phyloP scores from a whole-genome alignment of 768 basidiomycete genomes.

The Lactarius psammicola region DNA sequence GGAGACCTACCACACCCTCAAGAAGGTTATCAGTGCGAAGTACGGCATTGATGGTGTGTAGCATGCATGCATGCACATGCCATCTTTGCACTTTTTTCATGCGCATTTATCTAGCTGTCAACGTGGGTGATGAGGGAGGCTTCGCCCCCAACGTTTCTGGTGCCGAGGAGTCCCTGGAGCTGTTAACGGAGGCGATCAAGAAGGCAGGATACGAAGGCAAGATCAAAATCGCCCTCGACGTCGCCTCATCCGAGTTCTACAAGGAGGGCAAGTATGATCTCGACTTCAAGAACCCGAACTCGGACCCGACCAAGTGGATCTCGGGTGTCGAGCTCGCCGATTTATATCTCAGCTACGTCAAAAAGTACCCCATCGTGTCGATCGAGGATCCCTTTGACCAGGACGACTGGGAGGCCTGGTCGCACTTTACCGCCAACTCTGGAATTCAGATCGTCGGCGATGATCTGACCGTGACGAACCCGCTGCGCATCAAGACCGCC shows the following conservation, averaged over 20 bases:
- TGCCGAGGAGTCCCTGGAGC: slow-evolving; percentile 96
- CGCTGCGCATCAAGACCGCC: slow-evolving; percentile 93
- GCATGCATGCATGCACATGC: slow-evolving; percentile 1
- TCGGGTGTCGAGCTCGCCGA: slow-evolving; percentile 90
- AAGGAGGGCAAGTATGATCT: slow-evolving; percentile 99
- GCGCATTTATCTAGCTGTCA: slow-evolving; percentile 65
- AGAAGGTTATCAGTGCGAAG: slow-evolving; percentile 98
- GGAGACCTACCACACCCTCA: slow-evolving; percentile 96
- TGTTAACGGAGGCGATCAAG: slow-evolving; percentile 93
- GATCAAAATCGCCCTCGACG: slow-evolving; percentile 97
- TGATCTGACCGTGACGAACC: slow-evolving; percentile 98
- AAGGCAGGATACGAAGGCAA: slow-evolving; percentile 98
- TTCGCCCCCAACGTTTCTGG: slow-evolving; percentile 98
- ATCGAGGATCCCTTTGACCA: slow-evolving; percentile 99
- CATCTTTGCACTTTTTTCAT: slow-evolving; percentile 21
- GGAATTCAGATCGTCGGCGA: slow-evolving; percentile 92
- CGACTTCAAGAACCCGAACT: slow-evolving; percentile 99
- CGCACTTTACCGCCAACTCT: slow-evolving; percentile 77
- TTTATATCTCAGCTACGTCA: slow-evolving; percentile 78
- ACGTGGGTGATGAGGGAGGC: slow-evolving; percentile 99
- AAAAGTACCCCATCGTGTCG: slow-evolving; percentile 95
- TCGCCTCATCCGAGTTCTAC: slow-evolving; percentile 99
- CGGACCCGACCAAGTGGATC: slow-evolving; percentile 96
- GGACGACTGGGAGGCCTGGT: slow-evolving; percentile 99
- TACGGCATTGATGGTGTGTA: slow-evolving; percentile 95